Conservation (phyloP, 139 green algal genomes). For the Volvox reticuliferus region DNA sequence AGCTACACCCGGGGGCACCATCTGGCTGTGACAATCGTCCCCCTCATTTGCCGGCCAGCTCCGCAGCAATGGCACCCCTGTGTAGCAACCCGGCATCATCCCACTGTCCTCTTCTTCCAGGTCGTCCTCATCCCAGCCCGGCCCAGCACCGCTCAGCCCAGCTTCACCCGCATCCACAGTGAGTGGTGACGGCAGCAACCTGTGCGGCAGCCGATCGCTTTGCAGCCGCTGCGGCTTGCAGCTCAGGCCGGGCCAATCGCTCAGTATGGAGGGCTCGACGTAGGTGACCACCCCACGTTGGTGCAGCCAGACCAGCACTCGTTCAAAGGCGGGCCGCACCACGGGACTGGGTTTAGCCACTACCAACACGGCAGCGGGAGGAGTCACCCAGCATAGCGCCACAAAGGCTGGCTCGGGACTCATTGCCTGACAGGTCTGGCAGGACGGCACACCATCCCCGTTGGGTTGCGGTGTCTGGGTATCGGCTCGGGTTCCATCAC, state of each 20-base stretch:
- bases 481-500: neutral
- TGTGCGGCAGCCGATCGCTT: no score
- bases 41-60: conserved; percentile 8
- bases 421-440: conserved; percentile 15
- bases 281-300: conserved; percentile 17
- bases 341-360: conserved; percentile 50
- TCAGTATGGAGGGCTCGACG: conserved; percentile 39
- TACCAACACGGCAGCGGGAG: conserved; percentile 48
- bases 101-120: neutral
- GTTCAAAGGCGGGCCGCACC: conserved; percentile 17
- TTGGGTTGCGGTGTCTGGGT: neutral
- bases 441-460: conserved; percentile 5
- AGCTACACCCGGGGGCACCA: conserved; percentile 65
- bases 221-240: neutral
- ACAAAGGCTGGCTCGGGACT: conserved; percentile 42
- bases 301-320: conserved; percentile 43
- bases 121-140: neutral
- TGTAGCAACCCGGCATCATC: neutral
- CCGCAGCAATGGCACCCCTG: conserved; percentile 28
- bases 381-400: conserved; percentile 53
- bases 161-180: no score
- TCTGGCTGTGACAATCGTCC: conserved; percentile 4
- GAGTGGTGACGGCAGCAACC: no score
- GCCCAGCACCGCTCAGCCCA: neutral
- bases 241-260: neutral